Evolutionary conservation across 2,329 filamentous ascomycete genomes (phyloP).

Genomic region (Lizonia empirigonia): DNA sequence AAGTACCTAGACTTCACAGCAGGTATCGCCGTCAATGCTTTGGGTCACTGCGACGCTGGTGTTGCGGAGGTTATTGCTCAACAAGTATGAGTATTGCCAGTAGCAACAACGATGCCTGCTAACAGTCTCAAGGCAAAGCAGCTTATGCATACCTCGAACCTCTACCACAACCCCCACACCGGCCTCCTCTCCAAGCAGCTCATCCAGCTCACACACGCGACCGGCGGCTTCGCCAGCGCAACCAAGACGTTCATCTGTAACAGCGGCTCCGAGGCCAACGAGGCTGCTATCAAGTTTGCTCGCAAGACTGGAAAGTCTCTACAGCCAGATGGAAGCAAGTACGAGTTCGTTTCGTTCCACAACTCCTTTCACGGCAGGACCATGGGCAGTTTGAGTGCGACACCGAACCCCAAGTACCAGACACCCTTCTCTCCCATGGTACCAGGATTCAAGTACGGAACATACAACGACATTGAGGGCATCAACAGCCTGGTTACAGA

Average conservation of each 20-base stretch:
- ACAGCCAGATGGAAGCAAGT: slow-evolving; percentile 73
- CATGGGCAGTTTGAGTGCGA: slow-evolving; percentile 94
- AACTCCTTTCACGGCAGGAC: slow-evolving; percentile 95
- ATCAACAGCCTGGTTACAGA: slow-evolving; percentile 78
- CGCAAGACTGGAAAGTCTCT: slow-evolving; percentile 83
- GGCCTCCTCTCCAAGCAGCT: slow-evolving; percentile 85
- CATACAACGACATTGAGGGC: slow-evolving; percentile 78
- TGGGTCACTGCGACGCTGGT: slow-evolving; percentile 87
- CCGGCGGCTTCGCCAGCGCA: slow-evolving; percentile 81
- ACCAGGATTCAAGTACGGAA: slow-evolving; percentile 86
- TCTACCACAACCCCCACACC: slow-evolving; percentile 97
- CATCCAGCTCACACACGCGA: slow-evolving; percentile 77
- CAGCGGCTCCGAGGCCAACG: slow-evolving; percentile 95
- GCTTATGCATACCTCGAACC: slow-evolving; percentile 89
- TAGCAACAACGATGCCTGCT: slow-evolving; percentile 6
- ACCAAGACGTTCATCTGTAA: slow-evolving; percentile 90
- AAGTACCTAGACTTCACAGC: slow-evolving; percentile 94
- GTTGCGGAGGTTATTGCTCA: slow-evolving; percentile 76
- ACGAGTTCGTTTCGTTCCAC: slow-evolving; percentile 87
- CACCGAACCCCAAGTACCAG: slow-evolving; percentile 97
- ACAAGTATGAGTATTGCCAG: slow-evolving; percentile 63
- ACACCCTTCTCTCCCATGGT: slow-evolving; percentile 94
- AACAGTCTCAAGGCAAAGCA: slow-evolving; percentile 58
- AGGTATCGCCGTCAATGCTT: slow-evolving; percentile 91
- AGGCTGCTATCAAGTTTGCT: slow-evolving; percentile 96